These are phyloP conservation scores for Canavalia gladiata DNA, from an alignment of 306 rosid genomes.

Conservation along the genomic window DNA sequence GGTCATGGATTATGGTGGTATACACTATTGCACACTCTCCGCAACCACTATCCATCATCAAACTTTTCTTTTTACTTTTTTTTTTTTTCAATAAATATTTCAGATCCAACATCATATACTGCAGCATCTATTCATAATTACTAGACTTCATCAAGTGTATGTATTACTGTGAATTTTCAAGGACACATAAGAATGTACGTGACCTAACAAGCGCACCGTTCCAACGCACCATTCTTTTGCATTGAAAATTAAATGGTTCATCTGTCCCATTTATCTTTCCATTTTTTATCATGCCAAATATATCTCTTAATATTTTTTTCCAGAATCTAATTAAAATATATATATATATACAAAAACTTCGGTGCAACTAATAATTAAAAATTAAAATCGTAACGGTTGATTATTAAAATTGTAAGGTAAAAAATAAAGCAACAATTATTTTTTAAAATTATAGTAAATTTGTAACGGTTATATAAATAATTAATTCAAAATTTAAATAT, in stretches of 20 bases:
- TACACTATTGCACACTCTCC: slow-evolving; percentile 6
- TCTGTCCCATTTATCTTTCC: not conserved
- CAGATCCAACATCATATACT: not conserved
- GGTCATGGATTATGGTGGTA: slow-evolving; percentile 41
- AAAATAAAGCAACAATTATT: too few species aligned
- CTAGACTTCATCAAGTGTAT: not conserved
- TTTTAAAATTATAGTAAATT: too few species aligned
- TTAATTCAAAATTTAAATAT: too few species aligned
- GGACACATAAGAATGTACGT: slow-evolving; percentile 35
- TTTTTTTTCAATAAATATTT: not conserved
- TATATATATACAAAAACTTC: too few species aligned
- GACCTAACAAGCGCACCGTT: not conserved
- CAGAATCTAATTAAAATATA: too few species aligned
- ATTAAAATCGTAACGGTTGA: too few species aligned
- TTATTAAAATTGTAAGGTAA: too few species aligned
- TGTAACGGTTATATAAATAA: too few species aligned
- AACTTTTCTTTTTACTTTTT: too few species aligned
- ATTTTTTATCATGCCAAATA: slow-evolving; percentile 22
- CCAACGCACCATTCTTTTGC: not conserved
- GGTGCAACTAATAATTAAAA: too few species aligned
- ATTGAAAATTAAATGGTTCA: slow-evolving; percentile 37
- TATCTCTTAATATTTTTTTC: not conserved
- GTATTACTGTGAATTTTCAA: slow-evolving; percentile 6
- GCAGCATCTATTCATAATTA: not conserved
- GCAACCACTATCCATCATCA: too few species aligned